Percentiles rank a stretch among this genome's conserved stretches.
These are phyloP conservation scores for Oropetium thomaeum DNA, from an alignment of 176 grass and related monocot species.

Conservation along the genomic window DNA sequence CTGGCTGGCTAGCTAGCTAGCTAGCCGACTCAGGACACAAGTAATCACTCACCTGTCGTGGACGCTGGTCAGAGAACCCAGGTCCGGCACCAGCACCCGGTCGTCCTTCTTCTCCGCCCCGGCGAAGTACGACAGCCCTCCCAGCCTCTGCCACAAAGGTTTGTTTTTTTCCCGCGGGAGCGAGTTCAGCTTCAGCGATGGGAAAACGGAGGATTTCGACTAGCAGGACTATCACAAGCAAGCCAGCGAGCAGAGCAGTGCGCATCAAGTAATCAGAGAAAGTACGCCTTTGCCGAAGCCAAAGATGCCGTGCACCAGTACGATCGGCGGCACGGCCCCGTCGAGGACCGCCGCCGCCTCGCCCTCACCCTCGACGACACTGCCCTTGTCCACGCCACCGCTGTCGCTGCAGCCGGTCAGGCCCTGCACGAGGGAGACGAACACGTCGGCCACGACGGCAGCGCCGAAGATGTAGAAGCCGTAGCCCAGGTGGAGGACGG, in stretches of 20 bases:
- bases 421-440: slow-evolving; percentile 18
- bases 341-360: slow-evolving; percentile 6
- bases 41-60: slow-evolving; percentile 53
- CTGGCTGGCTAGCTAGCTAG: no score
- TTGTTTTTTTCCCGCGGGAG: no score
- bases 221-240: background rate
- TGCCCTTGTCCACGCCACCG: background rate
- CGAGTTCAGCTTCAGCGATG: background rate
- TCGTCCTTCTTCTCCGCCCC: slow-evolving; percentile 91
- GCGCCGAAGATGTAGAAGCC: slow-evolving; percentile 80
- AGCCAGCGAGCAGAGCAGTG: background rate
- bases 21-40: background rate
- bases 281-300: slow-evolving; percentile 79
- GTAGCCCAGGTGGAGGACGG: slow-evolving; percentile 57
- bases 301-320: slow-evolving; percentile 84
- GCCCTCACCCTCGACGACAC: slow-evolving; percentile 11
- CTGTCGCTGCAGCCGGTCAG: background rate
- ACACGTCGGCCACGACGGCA: slow-evolving; percentile 45
- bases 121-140: slow-evolving; percentile 85
- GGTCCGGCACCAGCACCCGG: slow-evolving; percentile 74
- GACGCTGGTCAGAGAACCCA: slow-evolving; percentile 78
- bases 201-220: background rate
- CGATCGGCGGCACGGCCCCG: slow-evolving; percentile 61
- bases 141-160: slow-evolving; percentile 46
- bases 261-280: background rate